A percentile compares a stretch with the other conserved stretches of the same genome.
Evolutionary conservation across 2,329 filamentous ascomycete species (phyloP).

Genomic region (Diaporthe capsici): DNA sequence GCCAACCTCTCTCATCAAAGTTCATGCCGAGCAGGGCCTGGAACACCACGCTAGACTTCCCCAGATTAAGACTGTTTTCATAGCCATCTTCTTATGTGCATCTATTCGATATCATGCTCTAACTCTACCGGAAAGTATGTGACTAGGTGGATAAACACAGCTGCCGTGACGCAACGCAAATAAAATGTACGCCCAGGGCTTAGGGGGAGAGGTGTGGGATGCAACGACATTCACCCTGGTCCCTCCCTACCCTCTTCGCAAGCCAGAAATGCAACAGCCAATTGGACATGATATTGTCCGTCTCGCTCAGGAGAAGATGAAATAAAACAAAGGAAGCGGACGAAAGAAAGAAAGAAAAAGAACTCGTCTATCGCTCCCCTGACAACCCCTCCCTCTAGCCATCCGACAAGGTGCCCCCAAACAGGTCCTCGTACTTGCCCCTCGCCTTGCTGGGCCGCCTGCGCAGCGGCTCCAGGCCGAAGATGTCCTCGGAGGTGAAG

Average conservation of each 20-base stretch:
- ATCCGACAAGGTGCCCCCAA: slow-evolving; percentile 36
- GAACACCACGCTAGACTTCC: slow-evolving; percentile 25
- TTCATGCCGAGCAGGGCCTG: neutral
- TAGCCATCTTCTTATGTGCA: slow-evolving; percentile 23
- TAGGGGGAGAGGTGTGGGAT: neutral
- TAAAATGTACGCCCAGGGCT: neutral
- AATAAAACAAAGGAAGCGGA: neutral
- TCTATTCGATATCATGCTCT: slow-evolving; percentile 17
- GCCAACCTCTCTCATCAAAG: neutral
- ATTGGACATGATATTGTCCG: neutral
- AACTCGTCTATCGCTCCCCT: neutral
- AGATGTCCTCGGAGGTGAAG: slow-evolving; percentile 64
- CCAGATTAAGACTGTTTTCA: slow-evolving; percentile 11
- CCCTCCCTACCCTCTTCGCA: neutral
- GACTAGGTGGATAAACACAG: neutral
- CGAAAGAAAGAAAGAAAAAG: neutral
- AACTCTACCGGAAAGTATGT: slow-evolving; percentile 16
- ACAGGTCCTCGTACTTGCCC: slow-evolving; percentile 41
- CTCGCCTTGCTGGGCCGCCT: slow-evolving; percentile 47
- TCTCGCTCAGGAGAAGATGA: neutral
- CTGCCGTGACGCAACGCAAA: neutral
- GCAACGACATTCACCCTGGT: neutral
- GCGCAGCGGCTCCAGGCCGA: slow-evolving; percentile 67
- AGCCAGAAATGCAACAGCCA: neutral
- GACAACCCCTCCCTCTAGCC: neutral